Percentiles rank a stretch among this genome's conserved stretches.
Conservation (phyloP, 495 filamentous ascomycete species). For the Bathelium albidoporum region DNA sequence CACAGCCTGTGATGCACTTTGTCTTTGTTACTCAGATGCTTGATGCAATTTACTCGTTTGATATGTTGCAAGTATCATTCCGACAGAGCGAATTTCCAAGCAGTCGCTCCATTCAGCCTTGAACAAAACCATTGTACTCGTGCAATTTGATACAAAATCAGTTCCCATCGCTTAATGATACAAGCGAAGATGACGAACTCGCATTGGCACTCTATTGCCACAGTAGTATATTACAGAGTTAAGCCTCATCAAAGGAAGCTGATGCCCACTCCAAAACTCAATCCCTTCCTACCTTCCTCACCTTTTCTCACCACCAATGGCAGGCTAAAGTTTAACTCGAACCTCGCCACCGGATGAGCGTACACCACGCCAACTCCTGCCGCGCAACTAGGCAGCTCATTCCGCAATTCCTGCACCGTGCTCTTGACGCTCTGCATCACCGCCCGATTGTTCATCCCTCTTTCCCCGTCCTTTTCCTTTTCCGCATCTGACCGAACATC, state of each 20-base stretch:
- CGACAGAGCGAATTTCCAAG: no score
- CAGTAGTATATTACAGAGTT: background rate
- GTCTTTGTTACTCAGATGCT: no score
- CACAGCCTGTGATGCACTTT: no score
- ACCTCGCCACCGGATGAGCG: constrained; percentile 80
- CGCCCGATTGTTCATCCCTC: constrained; percentile 44
- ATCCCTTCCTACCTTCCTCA: constrained; percentile 79
- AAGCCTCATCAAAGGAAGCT: constrained; percentile 61
- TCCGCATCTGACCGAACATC: constrained; percentile 27
- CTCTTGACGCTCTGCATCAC: constrained; percentile 42
- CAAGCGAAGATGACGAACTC: background rate
- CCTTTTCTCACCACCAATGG: constrained; percentile 70
- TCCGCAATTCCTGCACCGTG: constrained; percentile 53
- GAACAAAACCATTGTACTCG: no score
- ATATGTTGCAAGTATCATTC: no score
- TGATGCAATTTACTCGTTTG: no score
- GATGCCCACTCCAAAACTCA: constrained; percentile 89
- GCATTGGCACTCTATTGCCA: background rate
- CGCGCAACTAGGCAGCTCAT: constrained; percentile 72
- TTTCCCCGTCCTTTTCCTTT: constrained; percentile 31
- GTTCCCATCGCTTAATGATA: no score
- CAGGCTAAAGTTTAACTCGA: constrained; percentile 90
- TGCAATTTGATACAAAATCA: no score
- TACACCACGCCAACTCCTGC: constrained; percentile 89
- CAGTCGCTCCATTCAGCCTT: no score